Conservation (phyloP, 2,329 filamentous ascomycete species). For the Paecilomyces fulvus region DNA sequence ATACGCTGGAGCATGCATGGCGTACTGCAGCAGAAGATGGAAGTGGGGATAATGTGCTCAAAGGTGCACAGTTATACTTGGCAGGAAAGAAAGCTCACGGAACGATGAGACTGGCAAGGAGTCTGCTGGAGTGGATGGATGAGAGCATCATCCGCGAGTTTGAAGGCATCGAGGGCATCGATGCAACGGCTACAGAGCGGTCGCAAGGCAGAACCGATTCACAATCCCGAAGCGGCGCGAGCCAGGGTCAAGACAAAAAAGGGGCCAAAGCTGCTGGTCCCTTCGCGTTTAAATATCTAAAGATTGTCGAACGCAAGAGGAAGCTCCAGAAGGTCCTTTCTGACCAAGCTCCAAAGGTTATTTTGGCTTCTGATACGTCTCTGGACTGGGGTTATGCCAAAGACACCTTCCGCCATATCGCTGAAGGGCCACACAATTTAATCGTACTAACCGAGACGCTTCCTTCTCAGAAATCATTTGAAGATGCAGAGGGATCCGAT, state of each 20-base stretch:
- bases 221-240: conserved; percentile 26
- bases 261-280: conserved; percentile 52
- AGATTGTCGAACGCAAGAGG: conserved; percentile 70
- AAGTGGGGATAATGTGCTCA: conserved; percentile 44
- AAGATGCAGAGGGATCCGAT: conserved; percentile 21
- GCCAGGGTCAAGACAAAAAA: conserved; percentile 26
- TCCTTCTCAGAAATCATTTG: conserved; percentile 16
- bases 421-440: conserved; percentile 69
- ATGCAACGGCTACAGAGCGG: conserved; percentile 25
- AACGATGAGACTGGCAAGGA: conserved; percentile 82
- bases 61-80: conserved; percentile 59
- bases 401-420: conserved; percentile 65
- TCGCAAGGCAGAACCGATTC: conserved; percentile 32
- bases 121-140: conserved; percentile 99
- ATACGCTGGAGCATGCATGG: conserved; percentile 89
- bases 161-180: conserved; percentile 51
- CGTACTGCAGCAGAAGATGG: conserved; percentile 52
- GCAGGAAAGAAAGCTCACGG: conserved; percentile 80
- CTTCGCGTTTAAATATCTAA: conserved; percentile 83
- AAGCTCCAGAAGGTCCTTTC: conserved; percentile 64
- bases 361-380: conserved; percentile 82
- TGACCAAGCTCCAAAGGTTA: conserved; percentile 55
- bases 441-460: conserved; percentile 74
- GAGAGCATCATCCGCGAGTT: conserved; percentile 89
- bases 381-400: conserved; percentile 94